phyloP scores from a whole-genome alignment of 2,329 filamentous ascomycete genomes.

The Truncatella angustata region DNA sequence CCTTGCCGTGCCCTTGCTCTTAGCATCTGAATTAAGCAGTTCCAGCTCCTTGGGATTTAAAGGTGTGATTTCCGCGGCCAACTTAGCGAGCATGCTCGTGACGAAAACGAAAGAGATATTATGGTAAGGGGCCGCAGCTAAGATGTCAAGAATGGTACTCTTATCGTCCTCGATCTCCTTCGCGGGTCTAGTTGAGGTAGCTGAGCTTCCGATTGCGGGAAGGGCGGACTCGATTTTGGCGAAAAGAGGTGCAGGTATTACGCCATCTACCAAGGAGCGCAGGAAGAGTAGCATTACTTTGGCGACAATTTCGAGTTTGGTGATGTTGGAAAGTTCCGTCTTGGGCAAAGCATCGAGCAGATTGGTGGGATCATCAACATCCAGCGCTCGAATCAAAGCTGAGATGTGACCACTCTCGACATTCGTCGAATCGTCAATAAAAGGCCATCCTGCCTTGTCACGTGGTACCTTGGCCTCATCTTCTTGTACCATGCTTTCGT shows the following conservation, averaged over 20 bases:
- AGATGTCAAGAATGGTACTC: constrained; percentile 64
- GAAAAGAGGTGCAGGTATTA: constrained; percentile 73
- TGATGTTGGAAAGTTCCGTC: constrained; percentile 59
- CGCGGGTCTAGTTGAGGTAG: constrained; percentile 11
- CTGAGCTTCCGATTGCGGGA: constrained; percentile 30
- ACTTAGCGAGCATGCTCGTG: constrained; percentile 67
- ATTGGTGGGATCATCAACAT: constrained; percentile 55
- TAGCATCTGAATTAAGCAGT: constrained; percentile 23
- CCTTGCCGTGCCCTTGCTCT: constrained; percentile 11
- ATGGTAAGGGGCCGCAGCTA: constrained; percentile 71
- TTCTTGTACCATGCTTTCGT: constrained; percentile 57
- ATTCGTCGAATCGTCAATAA: constrained; percentile 32
- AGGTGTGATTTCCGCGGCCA: constrained; percentile 47
- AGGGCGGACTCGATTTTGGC: constrained; percentile 61
- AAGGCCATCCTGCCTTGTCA: constrained; percentile 58
- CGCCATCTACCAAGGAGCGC: constrained; percentile 70
- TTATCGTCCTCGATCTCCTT: constrained; percentile 42
- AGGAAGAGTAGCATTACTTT: constrained; percentile 75
- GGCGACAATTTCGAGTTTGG: constrained; percentile 72
- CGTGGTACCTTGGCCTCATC: constrained; percentile 50
- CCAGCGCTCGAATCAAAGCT: constrained; percentile 64
- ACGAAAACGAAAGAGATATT: constrained; percentile 90
- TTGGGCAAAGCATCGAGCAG: constrained; percentile 59
- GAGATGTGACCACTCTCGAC: constrained; percentile 28
- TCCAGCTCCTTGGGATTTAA: constrained; percentile 37